Evolutionary conservation across 2,329 filamentous ascomycete species (phyloP), one percentile per base, ranked within the genome.

Genomic region (Plenodomus tracheiphilus): DNA sequence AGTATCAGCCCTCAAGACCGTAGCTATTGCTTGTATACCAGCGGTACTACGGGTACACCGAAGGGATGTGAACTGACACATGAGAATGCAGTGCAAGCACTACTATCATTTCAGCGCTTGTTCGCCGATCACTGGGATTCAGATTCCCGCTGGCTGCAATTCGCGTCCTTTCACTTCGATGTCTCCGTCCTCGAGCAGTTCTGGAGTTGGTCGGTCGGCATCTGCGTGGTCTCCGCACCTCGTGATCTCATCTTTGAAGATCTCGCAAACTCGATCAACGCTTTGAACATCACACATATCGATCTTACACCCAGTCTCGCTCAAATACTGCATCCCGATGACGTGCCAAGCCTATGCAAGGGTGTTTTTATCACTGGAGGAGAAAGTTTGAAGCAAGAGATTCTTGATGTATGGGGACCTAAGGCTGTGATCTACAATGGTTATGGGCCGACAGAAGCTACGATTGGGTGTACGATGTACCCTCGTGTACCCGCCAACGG

Each of bases 301-400:
- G 92, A 97, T 69, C 77, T 97, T 2, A 97, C 92, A 0, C 93
- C 92, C 0, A 96, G 90, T 68, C 77, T 97, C 15, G 92, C 92
- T 2, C 82, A 88, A 5, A 77, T 96, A 9, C 74, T 94, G 1
- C 85, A 87, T 49, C 93, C 92, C 0, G 80, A 89, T 25, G 88
- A 95, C 37, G 89, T 93, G 0, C 91, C 92, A 1, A 87, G 81
- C 21, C 76, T 97, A 1, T 90, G 87, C 56, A 81, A 81, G 39
- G 91, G 93, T 2, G 88, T 96, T 0, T 97, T 97, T 68, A 96
- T 97, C 57, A 96, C 92, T 0, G 92, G 93, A 7, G 92, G 92
- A 2, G 92, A 97, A 68, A 85, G 89, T 43, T 76, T 97, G 16
- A 92, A 90, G 60, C 89, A 94, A 64, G 92, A 96, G 54, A 95